phyloP scores from a whole-genome alignment of 768 basidiomycete species.

The Vararia minispora region DNA sequence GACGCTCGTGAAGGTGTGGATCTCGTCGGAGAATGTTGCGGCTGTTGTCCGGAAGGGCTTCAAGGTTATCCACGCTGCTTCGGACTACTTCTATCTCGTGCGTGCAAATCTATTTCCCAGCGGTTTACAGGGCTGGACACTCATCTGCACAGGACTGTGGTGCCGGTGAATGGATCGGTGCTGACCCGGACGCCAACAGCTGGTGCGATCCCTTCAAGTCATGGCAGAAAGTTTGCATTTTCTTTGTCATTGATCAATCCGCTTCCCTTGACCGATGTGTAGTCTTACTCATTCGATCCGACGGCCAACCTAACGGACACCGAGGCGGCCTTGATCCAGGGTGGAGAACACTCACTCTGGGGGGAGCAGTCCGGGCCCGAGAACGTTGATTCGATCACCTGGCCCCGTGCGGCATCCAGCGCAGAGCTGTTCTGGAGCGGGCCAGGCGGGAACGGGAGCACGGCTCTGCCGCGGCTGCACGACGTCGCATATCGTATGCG shows the following conservation, averaged over 20 bases:
- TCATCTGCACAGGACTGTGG: background rate
- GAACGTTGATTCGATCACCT: conserved; percentile 57
- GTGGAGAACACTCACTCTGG: conserved; percentile 66
- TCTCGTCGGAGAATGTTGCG: conserved; percentile 47
- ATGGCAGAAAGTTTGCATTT: conserved; percentile 52
- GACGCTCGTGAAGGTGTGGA: conserved; percentile 62
- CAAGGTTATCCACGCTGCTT: conserved; percentile 55
- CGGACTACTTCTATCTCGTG: conserved; percentile 70
- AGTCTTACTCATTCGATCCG: conserved; percentile 65
- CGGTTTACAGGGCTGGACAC: background rate
- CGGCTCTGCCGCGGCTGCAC: conserved; percentile 56
- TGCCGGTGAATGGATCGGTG: conserved; percentile 2
- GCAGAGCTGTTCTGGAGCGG: conserved; percentile 78
- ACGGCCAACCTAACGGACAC: conserved; percentile 37
- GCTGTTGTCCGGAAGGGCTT: conserved; percentile 51
- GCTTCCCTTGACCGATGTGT: conserved; percentile 19
- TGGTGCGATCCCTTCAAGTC: conserved; percentile 78
- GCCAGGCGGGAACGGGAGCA: conserved; percentile 17
- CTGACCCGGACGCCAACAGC: conserved; percentile 31
- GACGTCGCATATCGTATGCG: conserved; percentile 29
- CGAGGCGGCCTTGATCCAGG: conserved; percentile 48
- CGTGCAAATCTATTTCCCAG: conserved; percentile 8
- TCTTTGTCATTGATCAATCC: background rate
- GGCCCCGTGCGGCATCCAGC: conserved; percentile 63
- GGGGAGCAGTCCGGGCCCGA: conserved; percentile 60